Evolutionary conservation across 768 basidiomycete species (phyloP), one percentile per base, ranked within the genome.

Genomic region (Hortiboletus campestris): DNA sequence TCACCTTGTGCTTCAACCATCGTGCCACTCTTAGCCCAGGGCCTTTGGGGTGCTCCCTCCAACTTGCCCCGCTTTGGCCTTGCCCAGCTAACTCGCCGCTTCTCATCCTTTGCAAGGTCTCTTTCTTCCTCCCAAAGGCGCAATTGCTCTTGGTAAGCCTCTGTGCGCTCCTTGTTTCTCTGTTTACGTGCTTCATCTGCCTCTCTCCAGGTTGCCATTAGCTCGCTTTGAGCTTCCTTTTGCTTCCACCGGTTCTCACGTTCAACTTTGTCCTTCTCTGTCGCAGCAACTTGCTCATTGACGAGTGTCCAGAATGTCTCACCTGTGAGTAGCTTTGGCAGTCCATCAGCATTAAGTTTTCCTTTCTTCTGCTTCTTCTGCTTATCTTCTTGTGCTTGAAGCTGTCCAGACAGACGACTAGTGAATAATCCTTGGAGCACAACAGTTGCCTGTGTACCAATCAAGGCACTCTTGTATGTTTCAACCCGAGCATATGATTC

Each of bases 291-390:
- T 34, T 34, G 32, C 8, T 34, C 8, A 13, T 34, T 13, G 32
- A 34, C 32, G 6, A 34, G 32, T 34, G 32, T 34, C 13, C 8
- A 6, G 8, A 69, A 67, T 6, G 47, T 54, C 6, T 65, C 53
- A 12, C 61, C 58, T 14, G 61, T 61, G 9, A 69, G 58, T 12
- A 66, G 55, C 45, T 52, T 57, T 6, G 65, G 59, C 20, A 65
- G 25, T 2, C 57, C 32, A 13, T 34, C 32, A 13, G 8, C 32
- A 25, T 46, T 48, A 1, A 59, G 38, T 11, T 50, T 51, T 14
- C 14, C 45, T 28, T 49, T 61, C 40, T 42, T 31, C 13, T 34
- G 32, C 32, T 34, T 34, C 13, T 13, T 9, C 13, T 49, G 58
- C 41, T 54, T 62, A 46, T 63, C 32, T 34, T 34, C 32, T 13